Evolutionary conservation across 2,329 filamentous ascomycete genomes (phyloP).

Genomic region (Aspergillus ochraceoroseus): DNA sequence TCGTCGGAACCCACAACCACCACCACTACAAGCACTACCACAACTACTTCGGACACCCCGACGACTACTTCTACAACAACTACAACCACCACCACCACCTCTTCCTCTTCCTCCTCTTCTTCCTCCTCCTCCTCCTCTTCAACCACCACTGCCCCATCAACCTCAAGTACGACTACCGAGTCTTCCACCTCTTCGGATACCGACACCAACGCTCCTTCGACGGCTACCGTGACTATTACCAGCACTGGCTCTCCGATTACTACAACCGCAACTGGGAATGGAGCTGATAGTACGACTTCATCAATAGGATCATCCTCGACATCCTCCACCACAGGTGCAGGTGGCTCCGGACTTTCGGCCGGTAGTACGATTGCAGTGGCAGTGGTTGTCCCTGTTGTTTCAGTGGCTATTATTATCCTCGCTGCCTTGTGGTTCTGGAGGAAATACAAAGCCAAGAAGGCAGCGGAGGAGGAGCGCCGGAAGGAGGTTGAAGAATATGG

Average conservation of each 20-base stretch:
- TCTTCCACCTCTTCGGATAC: conserved; percentile 7
- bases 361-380: conserved; percentile 79
- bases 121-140: no score
- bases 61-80: conserved; percentile 19
- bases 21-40: conserved; percentile 12
- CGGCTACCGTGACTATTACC: conserved; percentile 12
- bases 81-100: conserved; percentile 18
- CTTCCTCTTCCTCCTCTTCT: not conserved
- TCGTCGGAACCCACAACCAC: conserved; percentile 22
- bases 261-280: conserved; percentile 19
- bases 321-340: conserved; percentile 19
- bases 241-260: conserved; percentile 14
- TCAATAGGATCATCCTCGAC: conserved; percentile 26
- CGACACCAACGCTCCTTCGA: conserved; percentile 11
- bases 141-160: conserved; percentile 14
- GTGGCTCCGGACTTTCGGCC: conserved; percentile 39
- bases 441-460: conserved; percentile 78
- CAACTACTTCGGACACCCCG: conserved; percentile 16
- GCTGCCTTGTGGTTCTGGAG: conserved; percentile 80
- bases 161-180: no score
- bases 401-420: conserved; percentile 73
- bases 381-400: conserved; percentile 87
- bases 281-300: conserved; percentile 24
- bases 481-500: conserved; percentile 98
- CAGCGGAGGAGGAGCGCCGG: conserved; percentile 77